phyloP scores from a whole-genome alignment of 169 alveolate species.

The Plasmodium malariae region DNA sequence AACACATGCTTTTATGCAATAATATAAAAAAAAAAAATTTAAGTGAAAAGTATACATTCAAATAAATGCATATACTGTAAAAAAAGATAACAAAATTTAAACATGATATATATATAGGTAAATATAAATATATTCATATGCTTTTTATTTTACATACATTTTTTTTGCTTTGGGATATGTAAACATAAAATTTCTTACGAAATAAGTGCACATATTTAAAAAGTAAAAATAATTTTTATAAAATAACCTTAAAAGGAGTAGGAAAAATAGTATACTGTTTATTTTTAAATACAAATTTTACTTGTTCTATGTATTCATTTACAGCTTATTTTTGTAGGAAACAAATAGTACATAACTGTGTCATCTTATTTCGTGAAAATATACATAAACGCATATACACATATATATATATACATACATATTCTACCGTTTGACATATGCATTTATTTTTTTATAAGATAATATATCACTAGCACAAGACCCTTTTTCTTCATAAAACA shows the following conservation, averaged over 20 bases:
- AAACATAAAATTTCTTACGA: conserved; percentile 13
- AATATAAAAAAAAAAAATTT: not conserved
- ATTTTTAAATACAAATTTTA: conserved; percentile 37
- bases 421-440: not conserved
- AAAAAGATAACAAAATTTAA: not conserved
- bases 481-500: not conserved
- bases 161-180: not conserved
- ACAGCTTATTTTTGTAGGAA: not conserved
- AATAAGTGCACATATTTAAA: conserved; percentile 54
- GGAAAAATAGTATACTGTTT: too few species aligned
- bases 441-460: not conserved
- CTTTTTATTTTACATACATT: not conserved
- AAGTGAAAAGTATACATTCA: conserved; percentile 10
- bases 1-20: conserved; percentile 27
- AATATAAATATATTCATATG: conserved; percentile 6
- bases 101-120: not conserved
- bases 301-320: conserved; percentile 24
- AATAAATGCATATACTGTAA: conserved; percentile 22
- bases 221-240: conserved; percentile 8
- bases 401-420: conserved; percentile 10
- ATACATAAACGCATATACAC: conserved; percentile 10
- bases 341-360: not conserved
- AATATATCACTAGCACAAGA: conserved; percentile 1
- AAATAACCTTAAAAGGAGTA: not conserved
- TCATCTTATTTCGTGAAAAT: not conserved